Conservation (phyloP, 139 green algal genomes). For the Chloropicon primus region DNA sequence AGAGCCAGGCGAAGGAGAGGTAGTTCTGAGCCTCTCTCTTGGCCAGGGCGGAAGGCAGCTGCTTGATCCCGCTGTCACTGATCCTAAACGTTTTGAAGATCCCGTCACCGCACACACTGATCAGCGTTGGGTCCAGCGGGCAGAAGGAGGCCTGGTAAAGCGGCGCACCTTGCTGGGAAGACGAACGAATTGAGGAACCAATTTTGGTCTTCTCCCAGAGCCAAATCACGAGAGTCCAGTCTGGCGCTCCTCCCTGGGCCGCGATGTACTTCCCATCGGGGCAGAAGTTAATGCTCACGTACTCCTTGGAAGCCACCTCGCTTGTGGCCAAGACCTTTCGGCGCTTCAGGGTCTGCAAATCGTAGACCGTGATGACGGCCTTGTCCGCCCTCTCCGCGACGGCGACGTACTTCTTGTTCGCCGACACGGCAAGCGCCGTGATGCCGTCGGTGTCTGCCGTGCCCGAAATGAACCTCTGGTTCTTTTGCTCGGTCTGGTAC, state of each 20-base stretch:
- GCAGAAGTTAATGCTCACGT: conserved; percentile 68
- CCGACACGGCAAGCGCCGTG: conserved; percentile 49
- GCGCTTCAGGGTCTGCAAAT: conserved; percentile 73
- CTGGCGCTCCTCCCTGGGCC: conserved; percentile 54
- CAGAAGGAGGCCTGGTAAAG: conserved; percentile 20
- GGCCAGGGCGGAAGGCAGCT: conserved; percentile 28
- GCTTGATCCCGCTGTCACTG: conserved; percentile 30
- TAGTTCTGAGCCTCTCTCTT: conserved; percentile 43
- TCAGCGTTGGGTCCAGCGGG: conserved; percentile 14
- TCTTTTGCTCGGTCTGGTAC: conserved; percentile 35
- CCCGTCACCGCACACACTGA: conserved; percentile 43
- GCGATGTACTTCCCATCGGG: conserved; percentile 58
- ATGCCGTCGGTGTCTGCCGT: conserved; percentile 40
- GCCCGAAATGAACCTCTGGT: conserved; percentile 22
- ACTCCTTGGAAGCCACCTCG: conserved; percentile 60
- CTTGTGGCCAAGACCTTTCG: conserved; percentile 57
- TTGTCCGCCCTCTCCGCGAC: conserved; percentile 46
- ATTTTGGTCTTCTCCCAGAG: conserved; percentile 81
- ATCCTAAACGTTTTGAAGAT: conserved; percentile 43
- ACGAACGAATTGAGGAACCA: conserved; percentile 23
- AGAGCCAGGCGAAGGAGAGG: conserved; percentile 46
- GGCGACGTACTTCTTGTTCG: conserved; percentile 54
- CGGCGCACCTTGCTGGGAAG: conserved; percentile 11
- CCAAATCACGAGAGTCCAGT: conserved; percentile 81
- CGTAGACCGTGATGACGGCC: conserved; percentile 64